Evolutionary conservation across 1,139 yeast genomes (phyloP).

Genomic region (Sugiyamaella grinbergsii): DNA sequence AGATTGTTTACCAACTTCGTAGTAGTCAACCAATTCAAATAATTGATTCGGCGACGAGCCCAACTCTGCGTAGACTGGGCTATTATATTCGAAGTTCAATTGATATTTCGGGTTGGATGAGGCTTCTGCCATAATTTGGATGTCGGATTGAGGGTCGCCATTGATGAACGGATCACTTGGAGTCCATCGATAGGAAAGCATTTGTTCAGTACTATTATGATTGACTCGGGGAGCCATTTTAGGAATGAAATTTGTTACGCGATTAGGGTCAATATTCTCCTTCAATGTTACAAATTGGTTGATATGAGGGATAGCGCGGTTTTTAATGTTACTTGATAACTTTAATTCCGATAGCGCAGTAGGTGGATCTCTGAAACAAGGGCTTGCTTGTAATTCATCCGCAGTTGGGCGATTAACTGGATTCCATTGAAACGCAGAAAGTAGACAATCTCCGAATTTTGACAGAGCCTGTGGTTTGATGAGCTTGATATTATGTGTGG

Average conservation of each 20-base stretch:
- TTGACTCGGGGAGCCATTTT: background rate
- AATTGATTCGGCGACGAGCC: background rate
- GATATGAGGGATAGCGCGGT: background rate
- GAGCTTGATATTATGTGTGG: background rate
- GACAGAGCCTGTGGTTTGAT: background rate
- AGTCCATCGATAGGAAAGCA: background rate
- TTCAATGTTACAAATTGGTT: background rate
- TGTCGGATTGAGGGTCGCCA: background rate
- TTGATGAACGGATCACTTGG: background rate
- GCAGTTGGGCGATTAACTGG: slow-evolving; percentile 69
- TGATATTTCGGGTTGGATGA: background rate
- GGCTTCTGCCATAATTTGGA: background rate
- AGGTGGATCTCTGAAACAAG: slow-evolving; percentile 48
- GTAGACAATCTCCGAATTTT: background rate
- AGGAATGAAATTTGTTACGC: background rate
- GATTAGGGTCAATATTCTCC: background rate
- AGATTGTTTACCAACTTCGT: background rate
- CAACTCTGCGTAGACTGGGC: background rate
- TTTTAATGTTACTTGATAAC: no score
- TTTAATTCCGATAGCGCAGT: background rate
- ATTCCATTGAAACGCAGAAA: slow-evolving; percentile 47
- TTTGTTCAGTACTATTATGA: background rate
- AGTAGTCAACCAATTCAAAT: background rate
- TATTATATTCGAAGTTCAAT: background rate
- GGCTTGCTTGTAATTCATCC: slow-evolving; percentile 62